Percentiles rank a stretch among this genome's conserved stretches.
phyloP scores from a whole-genome alignment of 768 basidiomycete genomes.

The Sutorius australiensis region DNA sequence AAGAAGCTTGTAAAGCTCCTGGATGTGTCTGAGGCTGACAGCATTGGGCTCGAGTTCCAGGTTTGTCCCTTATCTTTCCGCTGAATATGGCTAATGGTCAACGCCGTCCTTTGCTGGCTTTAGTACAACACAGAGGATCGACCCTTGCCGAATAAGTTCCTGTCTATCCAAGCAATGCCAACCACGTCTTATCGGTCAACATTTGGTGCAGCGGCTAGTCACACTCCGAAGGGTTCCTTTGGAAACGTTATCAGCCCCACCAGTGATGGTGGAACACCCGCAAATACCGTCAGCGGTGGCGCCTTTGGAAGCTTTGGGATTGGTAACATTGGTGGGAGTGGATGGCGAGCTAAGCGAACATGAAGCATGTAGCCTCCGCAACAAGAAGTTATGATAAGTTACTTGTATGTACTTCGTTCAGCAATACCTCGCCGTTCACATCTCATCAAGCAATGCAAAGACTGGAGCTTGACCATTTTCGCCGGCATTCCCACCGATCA shows the following conservation, averaged over 20 bases:
- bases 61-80: slow-evolving; percentile 37
- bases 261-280: slow-evolving; percentile 19
- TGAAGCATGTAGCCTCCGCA: not conserved
- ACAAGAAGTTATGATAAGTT: slow-evolving; percentile 5
- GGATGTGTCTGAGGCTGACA: slow-evolving; percentile 79
- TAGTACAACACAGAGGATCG: slow-evolving; percentile 88
- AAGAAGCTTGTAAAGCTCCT: slow-evolving; percentile 78
- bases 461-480: not conserved
- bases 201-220: slow-evolving; percentile 43
- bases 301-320: slow-evolving; percentile 49
- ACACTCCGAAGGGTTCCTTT: slow-evolving; percentile 21
- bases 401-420: slow-evolving; percentile 7
- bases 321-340: slow-evolving; percentile 31
- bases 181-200: slow-evolving; percentile 62
- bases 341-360: not conserved
- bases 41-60: slow-evolving; percentile 88
- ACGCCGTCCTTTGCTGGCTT: not conserved
- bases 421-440: slow-evolving; percentile 11
- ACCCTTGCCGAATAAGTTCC: slow-evolving; percentile 76
- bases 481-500: not conserved
- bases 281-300: slow-evolving; percentile 32
- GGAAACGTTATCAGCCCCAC: slow-evolving; percentile 21
- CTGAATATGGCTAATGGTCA: not conserved
- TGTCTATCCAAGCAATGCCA: slow-evolving; percentile 72
- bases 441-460: not conserved